Conservation (phyloP, 176 grass and related monocot species). For the Hyparrhenia diplandra region DNA sequence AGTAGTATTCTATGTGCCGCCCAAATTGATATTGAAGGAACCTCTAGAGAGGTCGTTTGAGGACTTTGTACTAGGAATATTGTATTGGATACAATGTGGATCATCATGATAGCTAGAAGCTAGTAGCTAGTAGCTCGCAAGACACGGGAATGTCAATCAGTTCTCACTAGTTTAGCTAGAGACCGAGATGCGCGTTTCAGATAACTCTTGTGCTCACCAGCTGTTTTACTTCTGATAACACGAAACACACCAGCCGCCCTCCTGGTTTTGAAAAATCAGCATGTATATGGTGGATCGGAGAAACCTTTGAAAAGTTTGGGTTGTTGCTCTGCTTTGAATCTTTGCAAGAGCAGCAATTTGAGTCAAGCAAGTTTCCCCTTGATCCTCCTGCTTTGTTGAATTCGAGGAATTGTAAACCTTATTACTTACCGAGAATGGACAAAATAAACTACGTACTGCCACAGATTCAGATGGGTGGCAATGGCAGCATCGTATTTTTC, state of each 20-base stretch:
- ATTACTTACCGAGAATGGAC: not conserved
- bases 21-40: slow-evolving; percentile 5
- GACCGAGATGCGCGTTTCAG: no score
- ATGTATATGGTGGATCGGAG: no score
- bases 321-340: slow-evolving; percentile 4
- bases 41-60: not conserved
- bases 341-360: not conserved
- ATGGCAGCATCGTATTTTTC: no score
- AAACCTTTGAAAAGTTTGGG: not conserved
- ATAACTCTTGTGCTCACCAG: slow-evolving; percentile 15
- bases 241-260: not conserved
- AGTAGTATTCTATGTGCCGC: slow-evolving; percentile 32
- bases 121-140: no score
- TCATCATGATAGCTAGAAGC: slow-evolving; percentile 2
- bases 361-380: not conserved
- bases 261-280: slow-evolving; percentile 8
- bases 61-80: slow-evolving; percentile 49
- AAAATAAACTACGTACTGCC: no score
- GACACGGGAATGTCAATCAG: slow-evolving; percentile 5
- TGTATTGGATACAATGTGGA: slow-evolving; percentile 15
- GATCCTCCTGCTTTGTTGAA: not conserved
- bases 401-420: not conserved
- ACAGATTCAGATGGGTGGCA: no score
- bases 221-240: slow-evolving; percentile 13
- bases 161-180: not conserved